Conservation (phyloP, 768 basidiomycete species). For the Boletus huronensis region DNA sequence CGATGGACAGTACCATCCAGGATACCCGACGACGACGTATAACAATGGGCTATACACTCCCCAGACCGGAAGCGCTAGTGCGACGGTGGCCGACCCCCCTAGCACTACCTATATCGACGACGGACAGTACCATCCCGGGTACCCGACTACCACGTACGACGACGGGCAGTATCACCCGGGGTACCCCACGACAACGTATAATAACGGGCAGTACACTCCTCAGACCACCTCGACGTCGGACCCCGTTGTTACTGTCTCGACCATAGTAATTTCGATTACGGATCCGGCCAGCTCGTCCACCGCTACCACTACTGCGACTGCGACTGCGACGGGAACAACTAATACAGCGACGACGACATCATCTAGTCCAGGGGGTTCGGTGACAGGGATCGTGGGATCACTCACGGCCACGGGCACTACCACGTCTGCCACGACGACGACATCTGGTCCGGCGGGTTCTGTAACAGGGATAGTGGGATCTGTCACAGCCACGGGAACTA, state of each 20-base stretch:
- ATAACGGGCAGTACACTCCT: conserved; percentile 13
- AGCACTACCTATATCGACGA: conserved; percentile 8
- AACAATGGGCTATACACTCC: conserved; percentile 3
- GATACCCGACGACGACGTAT: conserved; percentile 12
- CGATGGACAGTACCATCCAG: conserved; percentile 23
- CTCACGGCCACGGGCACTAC: background rate
- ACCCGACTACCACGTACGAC: conserved; percentile 2
- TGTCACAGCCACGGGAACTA: background rate
- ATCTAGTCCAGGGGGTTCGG: background rate
- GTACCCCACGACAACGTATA: conserved; percentile 19
- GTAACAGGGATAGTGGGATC: conserved; percentile 1
- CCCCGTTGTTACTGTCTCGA: background rate
- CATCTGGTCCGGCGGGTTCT: background rate
- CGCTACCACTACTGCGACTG: background rate
- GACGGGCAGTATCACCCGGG: conserved; percentile 19
- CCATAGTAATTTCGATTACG: background rate
- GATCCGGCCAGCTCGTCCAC: background rate
- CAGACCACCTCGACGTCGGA: background rate
- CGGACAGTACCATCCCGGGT: conserved; percentile 10
- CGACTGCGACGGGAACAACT: background rate
- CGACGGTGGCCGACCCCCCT: background rate
- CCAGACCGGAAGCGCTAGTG: background rate
- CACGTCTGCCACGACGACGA: conserved; percentile 2
- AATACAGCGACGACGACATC: background rate
- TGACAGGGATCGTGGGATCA: background rate